Percentiles rank a stretch among this genome's conserved stretches.
These are phyloP conservation scores for Dioszegia hungarica DNA, from an alignment of 768 basidiomycete species.

Conservation along the genomic window DNA sequence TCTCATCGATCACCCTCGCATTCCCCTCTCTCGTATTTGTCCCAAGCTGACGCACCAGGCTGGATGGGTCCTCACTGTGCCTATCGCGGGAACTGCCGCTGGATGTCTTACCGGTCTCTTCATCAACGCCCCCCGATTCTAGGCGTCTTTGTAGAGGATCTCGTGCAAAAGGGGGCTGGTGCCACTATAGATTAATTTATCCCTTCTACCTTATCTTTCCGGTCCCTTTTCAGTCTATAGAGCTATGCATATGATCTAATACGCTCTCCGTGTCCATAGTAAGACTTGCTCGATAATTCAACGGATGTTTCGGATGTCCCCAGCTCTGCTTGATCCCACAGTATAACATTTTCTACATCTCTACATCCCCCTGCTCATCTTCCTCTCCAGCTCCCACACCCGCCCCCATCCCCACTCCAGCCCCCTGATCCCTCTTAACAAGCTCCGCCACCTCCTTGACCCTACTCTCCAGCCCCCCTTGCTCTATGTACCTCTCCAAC, in stretches of 20 bases:
- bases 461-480: conserved; percentile 38
- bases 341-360: conserved; percentile 5
- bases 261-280: too few relatives aligned
- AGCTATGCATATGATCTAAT: too few relatives aligned
- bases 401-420: background rate
- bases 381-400: background rate
- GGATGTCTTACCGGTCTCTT: conserved; percentile 43
- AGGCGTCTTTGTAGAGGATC: too few relatives aligned
- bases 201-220: too few relatives aligned
- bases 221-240: too few relatives aligned
- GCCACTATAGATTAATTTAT: too few relatives aligned
- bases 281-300: too few relatives aligned
- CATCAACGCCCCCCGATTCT: conserved; percentile 41
- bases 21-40: background rate
- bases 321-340: too few relatives aligned
- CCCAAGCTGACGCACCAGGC: background rate
- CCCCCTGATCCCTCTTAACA: conserved; percentile 14
- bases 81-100: conserved; percentile 30
- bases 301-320: too few relatives aligned
- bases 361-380: conserved; percentile 14
- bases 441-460: conserved; percentile 44
- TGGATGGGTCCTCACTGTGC: conserved; percentile 44
- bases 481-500: conserved; percentile 30
- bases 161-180: too few relatives aligned
- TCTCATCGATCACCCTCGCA: background rate